A percentile compares a stretch with the other conserved stretches of the same genome.
Conservation (phyloP, 225 moss, liverwort and hornwort species). For the Bryoerythrophyllum caledonicum region DNA sequence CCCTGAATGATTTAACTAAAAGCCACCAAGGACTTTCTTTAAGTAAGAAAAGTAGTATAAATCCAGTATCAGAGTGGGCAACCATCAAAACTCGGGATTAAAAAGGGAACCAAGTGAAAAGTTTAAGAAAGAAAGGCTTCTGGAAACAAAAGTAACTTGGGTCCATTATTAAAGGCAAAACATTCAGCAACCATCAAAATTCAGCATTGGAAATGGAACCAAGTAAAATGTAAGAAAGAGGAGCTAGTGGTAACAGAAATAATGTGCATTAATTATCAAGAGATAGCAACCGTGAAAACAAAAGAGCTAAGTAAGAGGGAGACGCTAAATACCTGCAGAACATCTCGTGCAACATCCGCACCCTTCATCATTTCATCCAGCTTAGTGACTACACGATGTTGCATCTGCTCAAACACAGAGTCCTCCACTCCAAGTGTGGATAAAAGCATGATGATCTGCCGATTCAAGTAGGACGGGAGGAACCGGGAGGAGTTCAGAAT, state of each 20-base stretch:
- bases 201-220: too few species aligned
- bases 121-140: too few species aligned
- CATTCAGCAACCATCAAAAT: too few species aligned
- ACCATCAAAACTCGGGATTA: too few species aligned
- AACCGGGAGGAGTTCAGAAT: conserved; percentile 65
- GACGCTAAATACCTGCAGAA: conserved; percentile 46
- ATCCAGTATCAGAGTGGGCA: too few species aligned
- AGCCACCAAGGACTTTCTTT: conserved; percentile 11
- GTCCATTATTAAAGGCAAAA: too few species aligned
- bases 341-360: conserved; percentile 53
- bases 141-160: too few species aligned
- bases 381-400: conserved; percentile 53
- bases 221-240: too few species aligned
- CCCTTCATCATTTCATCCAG: conserved; percentile 68
- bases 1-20: conserved; percentile 46
- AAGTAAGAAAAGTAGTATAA: too few species aligned
- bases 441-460: conserved; percentile 78
- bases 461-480: conserved; percentile 77
- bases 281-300: neutral
- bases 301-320: neutral
- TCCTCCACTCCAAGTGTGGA: conserved; percentile 78
- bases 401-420: conserved; percentile 67
- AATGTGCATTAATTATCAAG: too few species aligned
- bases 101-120: too few species aligned
- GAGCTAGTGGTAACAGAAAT: too few species aligned